Conservation (phyloP, 2,329 filamentous ascomycete genomes). For the Biscogniauxia mediterranea region DNA sequence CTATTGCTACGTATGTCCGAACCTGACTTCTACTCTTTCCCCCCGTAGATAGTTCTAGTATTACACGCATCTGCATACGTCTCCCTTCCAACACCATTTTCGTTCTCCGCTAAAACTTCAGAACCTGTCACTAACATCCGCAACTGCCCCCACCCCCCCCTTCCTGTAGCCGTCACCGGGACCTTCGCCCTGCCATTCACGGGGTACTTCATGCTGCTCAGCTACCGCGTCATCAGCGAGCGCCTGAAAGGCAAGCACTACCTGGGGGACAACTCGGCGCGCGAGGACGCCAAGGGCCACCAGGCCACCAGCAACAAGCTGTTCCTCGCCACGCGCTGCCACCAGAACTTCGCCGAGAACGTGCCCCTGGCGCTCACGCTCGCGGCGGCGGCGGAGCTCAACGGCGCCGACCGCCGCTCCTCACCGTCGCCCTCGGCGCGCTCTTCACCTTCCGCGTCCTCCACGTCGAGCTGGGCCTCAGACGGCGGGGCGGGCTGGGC, state of each 20-base stretch:
- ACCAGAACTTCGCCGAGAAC: slow-evolving; percentile 34
- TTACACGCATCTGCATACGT: not conserved
- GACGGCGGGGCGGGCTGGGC: slow-evolving; percentile 17
- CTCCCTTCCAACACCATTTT: not conserved
- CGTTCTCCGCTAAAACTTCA: not conserved
- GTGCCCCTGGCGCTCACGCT: slow-evolving; percentile 32
- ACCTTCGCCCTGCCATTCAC: slow-evolving; percentile 33
- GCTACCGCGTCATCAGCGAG: slow-evolving; percentile 25
- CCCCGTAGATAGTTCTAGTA: not conserved
- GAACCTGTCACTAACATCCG: slow-evolving; percentile 2
- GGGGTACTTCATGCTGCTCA: slow-evolving; percentile 31
- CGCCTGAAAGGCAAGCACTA: slow-evolving; percentile 28
- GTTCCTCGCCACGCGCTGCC: slow-evolving; percentile 26
- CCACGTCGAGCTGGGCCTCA: slow-evolving; percentile 30
- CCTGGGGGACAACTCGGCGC: slow-evolving; percentile 27
- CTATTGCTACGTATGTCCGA: slow-evolving; percentile 21
- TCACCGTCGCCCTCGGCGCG: slow-evolving; percentile 24
- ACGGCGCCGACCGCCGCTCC: slow-evolving; percentile 29
- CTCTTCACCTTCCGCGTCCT: slow-evolving; percentile 29
- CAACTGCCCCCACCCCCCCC: not conserved
- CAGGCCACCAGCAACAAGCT: slow-evolving; percentile 19
- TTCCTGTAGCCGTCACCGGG: slow-evolving; percentile 29
- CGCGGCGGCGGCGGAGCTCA: slow-evolving; percentile 32
- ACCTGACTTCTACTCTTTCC: not conserved
- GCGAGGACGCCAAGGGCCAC: slow-evolving; percentile 2